Conservation (phyloP, 208 protist species). For the Lotmaria passim region DNA sequence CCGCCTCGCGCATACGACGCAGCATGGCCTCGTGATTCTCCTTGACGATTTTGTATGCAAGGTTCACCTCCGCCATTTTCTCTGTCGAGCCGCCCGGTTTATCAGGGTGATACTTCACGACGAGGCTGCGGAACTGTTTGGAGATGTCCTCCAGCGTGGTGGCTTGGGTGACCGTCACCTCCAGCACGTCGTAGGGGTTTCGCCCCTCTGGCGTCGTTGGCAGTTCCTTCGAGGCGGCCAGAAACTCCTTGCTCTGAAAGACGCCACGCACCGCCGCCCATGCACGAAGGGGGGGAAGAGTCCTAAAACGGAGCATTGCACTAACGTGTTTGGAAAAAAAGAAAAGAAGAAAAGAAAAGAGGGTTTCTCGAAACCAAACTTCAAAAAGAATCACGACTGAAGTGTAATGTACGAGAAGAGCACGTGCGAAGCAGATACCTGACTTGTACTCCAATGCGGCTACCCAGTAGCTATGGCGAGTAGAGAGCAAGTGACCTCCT, state of each 20-base stretch:
- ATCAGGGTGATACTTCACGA: slow-evolving; percentile 89
- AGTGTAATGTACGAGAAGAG: too few species aligned
- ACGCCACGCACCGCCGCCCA: slow-evolving; percentile 44
- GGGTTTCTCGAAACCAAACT: too few species aligned
- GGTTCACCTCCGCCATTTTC: slow-evolving; percentile 90
- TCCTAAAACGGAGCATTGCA: slow-evolving; percentile 38
- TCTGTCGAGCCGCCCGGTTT: slow-evolving; percentile 88
- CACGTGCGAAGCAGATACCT: too few species aligned
- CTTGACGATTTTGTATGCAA: slow-evolving; percentile 90
- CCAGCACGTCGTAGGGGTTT: slow-evolving; percentile 92
- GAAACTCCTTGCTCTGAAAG: slow-evolving; percentile 84
- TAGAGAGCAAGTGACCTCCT: too few species aligned
- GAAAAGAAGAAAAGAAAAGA: slow-evolving; percentile 16
- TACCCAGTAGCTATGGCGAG: too few species aligned
- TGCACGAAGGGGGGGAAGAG: slow-evolving; percentile 10
- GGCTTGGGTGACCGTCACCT: slow-evolving; percentile 73
- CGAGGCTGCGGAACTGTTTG: slow-evolving; percentile 87
- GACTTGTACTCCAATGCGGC: too few species aligned
- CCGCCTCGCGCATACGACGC: slow-evolving; percentile 63
- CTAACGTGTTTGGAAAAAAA: slow-evolving; percentile 21
- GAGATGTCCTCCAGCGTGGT: slow-evolving; percentile 85
- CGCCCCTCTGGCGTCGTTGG: slow-evolving; percentile 82
- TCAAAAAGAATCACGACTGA: too few species aligned
- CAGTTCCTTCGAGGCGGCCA: slow-evolving; percentile 72
- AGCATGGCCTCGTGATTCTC: slow-evolving; percentile 82